Evolutionary conservation across 1,139 yeast genomes (phyloP).

Genomic region (Yamadazyma diddensiae): DNA sequence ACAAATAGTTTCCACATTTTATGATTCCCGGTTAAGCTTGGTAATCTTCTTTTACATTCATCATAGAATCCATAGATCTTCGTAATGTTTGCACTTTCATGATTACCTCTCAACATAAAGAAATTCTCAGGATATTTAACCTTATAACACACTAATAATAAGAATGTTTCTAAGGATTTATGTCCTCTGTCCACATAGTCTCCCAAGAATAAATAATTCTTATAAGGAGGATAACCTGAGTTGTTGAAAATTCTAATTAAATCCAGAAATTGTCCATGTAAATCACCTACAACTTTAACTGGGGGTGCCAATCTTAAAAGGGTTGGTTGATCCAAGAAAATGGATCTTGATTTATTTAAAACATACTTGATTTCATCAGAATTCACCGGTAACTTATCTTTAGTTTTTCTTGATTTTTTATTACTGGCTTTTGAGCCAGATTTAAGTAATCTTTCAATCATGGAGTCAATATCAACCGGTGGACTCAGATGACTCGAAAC

Average conservation of each 20-base stretch:
- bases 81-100: conserved; percentile 80
- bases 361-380: conserved; percentile 59
- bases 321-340: conserved; percentile 75
- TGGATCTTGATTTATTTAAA: conserved; percentile 64
- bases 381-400: conserved; percentile 44
- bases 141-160: conserved; percentile 69
- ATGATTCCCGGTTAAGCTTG: conserved; percentile 42
- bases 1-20: conserved; percentile 75
- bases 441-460: conserved; percentile 53
- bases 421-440: conserved; percentile 30
- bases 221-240: conserved; percentile 78
- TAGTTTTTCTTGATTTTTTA: conserved; percentile 25
- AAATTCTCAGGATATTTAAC: conserved; percentile 81
- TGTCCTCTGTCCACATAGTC: conserved; percentile 88
- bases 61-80: conserved; percentile 86
- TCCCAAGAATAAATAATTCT: conserved; percentile 77
- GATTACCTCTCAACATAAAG: conserved; percentile 81
- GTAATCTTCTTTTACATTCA: conserved; percentile 76
- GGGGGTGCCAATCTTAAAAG: conserved; percentile 76
- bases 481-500: neutral
- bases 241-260: conserved; percentile 68
- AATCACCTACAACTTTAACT: conserved; percentile 83
- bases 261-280: conserved; percentile 83
- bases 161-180: conserved; percentile 76
- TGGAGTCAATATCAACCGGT: conserved; percentile 49